Percentiles rank a stretch among this genome's conserved stretches.
These are phyloP conservation scores for Biscogniauxia sp. DNA, from an alignment of 2,329 filamentous ascomycete species.

Conservation along the genomic window DNA sequence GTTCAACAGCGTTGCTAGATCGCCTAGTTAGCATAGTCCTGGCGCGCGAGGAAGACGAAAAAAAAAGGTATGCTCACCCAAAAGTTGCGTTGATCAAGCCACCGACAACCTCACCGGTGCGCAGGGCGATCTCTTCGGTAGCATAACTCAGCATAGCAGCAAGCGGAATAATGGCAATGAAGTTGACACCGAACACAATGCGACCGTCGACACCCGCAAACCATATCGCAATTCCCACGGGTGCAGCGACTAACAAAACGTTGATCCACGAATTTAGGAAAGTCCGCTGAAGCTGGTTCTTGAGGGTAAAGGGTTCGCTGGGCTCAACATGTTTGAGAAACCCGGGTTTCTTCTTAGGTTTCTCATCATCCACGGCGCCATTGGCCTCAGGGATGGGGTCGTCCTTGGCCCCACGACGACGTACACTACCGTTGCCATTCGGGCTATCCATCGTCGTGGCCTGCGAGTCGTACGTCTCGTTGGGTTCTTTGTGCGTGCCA, in stretches of 20 bases:
- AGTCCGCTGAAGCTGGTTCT: constrained; percentile 70
- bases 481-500: constrained; percentile 5
- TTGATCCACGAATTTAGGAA: constrained; percentile 86
- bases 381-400: not conserved
- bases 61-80: constrained; percentile 53
- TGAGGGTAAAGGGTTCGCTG: constrained; percentile 55
- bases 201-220: constrained; percentile 50
- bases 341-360: constrained; percentile 39
- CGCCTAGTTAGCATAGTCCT: constrained; percentile 6
- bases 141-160: constrained; percentile 84
- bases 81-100: constrained; percentile 89
- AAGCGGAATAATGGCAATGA: constrained; percentile 87
- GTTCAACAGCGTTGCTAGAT: constrained; percentile 73
- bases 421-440: constrained; percentile 5
- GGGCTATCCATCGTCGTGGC: constrained; percentile 16
- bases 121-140: constrained; percentile 83
- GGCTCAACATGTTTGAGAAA: constrained; percentile 48
- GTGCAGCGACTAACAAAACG: constrained; percentile 72
- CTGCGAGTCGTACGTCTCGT: constrained; percentile 19
- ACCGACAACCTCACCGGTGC: constrained; percentile 80
- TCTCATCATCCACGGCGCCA: constrained; percentile 29
- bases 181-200: constrained; percentile 80
- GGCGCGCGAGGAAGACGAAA: not conserved
- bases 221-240: constrained; percentile 74
- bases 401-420: constrained; percentile 1